Evolutionary conservation across 495 filamentous ascomycete species (phyloP).

Genomic region (Daldinia loculata): DNA sequence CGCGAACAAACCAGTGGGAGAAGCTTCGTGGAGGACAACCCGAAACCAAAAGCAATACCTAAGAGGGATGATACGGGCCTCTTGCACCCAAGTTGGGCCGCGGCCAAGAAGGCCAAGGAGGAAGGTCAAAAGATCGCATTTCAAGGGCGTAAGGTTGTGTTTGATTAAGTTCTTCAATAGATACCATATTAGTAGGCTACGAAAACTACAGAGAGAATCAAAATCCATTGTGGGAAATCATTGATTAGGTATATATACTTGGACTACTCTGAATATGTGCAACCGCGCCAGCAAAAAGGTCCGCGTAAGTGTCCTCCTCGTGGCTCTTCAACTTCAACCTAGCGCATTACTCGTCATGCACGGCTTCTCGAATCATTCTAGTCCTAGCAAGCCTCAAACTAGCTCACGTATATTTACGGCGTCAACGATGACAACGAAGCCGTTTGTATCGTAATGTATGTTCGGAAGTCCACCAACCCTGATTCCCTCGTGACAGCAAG

Average conservation of each 20-base stretch:
- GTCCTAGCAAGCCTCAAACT: not conserved
- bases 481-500: not conserved
- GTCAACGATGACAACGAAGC: no score
- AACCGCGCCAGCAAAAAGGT: not conserved
- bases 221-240: not conserved
- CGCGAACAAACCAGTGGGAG: constrained; percentile 29
- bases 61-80: constrained; percentile 69
- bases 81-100: constrained; percentile 94
- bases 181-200: constrained; percentile 17
- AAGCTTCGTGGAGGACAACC: constrained; percentile 26
- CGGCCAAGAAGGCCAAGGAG: constrained; percentile 86
- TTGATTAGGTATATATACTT: constrained; percentile 2
- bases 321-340: not conserved
- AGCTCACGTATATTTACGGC: not conserved
- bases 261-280: not conserved
- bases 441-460: not conserved
- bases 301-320: not conserved
- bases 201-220: not conserved
- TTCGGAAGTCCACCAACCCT: not conserved
- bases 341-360: not conserved
- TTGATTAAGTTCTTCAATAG: constrained; percentile 66
- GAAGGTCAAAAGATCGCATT: constrained; percentile 69
- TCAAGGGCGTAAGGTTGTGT: constrained; percentile 87
- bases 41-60: constrained; percentile 47
- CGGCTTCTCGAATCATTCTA: not conserved